These are phyloP conservation scores for Suillus americanus DNA, from an alignment of 768 basidiomycete genomes.

Conservation along the genomic window DNA sequence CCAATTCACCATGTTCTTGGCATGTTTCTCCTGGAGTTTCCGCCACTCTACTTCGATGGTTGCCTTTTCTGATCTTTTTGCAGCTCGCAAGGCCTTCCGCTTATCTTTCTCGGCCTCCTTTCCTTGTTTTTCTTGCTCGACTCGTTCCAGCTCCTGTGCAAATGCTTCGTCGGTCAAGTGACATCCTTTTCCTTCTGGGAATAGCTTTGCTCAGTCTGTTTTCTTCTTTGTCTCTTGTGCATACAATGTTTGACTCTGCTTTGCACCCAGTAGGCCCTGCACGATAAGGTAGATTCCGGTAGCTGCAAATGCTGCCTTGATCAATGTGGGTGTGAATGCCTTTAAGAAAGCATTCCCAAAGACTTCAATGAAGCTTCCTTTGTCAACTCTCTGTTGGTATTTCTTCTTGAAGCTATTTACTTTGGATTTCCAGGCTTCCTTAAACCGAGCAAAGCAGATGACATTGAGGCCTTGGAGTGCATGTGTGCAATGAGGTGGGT, in stretches of 20 bases:
- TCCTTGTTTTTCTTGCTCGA: neutral
- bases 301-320: slow-evolving; percentile 30
- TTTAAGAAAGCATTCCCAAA: slow-evolving; percentile 25
- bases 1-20: no score
- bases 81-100: neutral
- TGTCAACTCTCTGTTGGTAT: slow-evolving; percentile 16
- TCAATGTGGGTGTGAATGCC: slow-evolving; percentile 27
- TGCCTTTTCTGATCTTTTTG: neutral
- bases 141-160: neutral
- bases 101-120: neutral
- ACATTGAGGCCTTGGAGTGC: slow-evolving; percentile 29
- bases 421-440: slow-evolving; percentile 16
- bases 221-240: neutral
- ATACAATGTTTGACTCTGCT: neutral
- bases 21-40: no score
- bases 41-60: no score
- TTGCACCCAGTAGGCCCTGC: neutral
- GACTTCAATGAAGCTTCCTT: slow-evolving; percentile 28
- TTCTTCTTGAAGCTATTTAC: slow-evolving; percentile 15
- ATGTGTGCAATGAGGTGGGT: slow-evolving; percentile 26
- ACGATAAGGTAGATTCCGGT: slow-evolving; percentile 26
- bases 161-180: neutral
- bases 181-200: neutral
- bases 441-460: slow-evolving; percentile 20
- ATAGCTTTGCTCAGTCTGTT: neutral